Base-by-base conservation (phyloP, 1,284 basidiomycete genomes). In the Cryptococcus deneoformans region DNA sequence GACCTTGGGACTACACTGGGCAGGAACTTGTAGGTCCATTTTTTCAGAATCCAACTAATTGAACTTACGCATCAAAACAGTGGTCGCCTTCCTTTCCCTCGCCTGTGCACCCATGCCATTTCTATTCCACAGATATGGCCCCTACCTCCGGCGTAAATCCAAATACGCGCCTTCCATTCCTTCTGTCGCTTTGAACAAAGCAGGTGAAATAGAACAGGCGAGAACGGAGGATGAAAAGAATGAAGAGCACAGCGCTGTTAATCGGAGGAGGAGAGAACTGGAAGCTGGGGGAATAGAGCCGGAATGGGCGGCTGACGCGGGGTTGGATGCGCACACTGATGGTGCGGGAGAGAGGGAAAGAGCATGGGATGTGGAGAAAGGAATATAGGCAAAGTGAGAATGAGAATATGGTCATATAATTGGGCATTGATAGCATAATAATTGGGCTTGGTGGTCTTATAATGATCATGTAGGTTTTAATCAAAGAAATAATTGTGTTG, bases 11-110 rank as follows among this genome's bases (percentile, higher is more conserved):
- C 62, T 72, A 29, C 60, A 71, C 46, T 73, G 71, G 69, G 75
- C 73, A 6, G 65, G 67, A 1, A 70, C 71, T 11, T 54, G 66
- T 67, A 59, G 56, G 62, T 65, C 9, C 29, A 14, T 10, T 7
- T 57, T 11, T 16, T 20, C 35, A 7, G 14, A 9, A 9, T 46
- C 35, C 24, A 20, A 20, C 39, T 54, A 11, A 11, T 12, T 43
- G 16, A 11, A 43, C 12, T 16, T 43, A 16, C 12, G 5, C 12
- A 16, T 12, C 5, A 5, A 16, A 16, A 73, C 82, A 61, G 76
- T 88, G 10, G 85, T 88, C 64, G 86, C 81, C 6, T 82, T 82
- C 66, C 63, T 87, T 38, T 77, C 83, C 3, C 69, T 84, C 3
- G 75, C 75, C 0, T 87, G 85, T 67, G 81, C 81, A 60, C 87